Percentiles rank a stretch among this genome's conserved stretches.
Evolutionary conservation across 257 asterid species (phyloP).

Genomic region (Plantago major): DNA sequence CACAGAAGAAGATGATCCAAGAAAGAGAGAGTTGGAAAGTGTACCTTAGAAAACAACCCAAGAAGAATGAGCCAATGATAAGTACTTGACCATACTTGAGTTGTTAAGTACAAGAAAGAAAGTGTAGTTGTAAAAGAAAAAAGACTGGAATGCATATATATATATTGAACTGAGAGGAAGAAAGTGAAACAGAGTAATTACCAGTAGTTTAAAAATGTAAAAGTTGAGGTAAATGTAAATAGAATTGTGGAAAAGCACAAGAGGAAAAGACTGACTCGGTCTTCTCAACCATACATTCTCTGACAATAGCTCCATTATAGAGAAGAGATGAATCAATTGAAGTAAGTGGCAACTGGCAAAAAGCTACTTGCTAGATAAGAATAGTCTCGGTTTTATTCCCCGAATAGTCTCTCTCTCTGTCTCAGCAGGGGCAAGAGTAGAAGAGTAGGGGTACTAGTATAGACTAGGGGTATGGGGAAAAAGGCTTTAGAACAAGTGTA

Average conservation of each 20-base stretch:
- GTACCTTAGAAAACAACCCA: conserved; percentile 36
- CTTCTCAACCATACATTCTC: conserved; percentile 81
- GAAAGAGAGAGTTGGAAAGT: not conserved
- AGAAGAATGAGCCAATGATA: conserved; percentile 3
- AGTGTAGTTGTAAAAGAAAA: conserved; percentile 20
- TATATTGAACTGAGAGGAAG: conserved; percentile 7
- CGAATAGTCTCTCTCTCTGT: conserved; percentile 2
- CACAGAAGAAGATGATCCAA: conserved; percentile 1
- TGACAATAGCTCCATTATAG: conserved; percentile 57
- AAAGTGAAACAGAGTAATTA: conserved; percentile 1
- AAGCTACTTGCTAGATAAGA: conserved; percentile 18
- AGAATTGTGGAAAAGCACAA: conserved; percentile 33
- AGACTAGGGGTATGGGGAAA: conserved; percentile 14
- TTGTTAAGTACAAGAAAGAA: conserved; percentile 17
- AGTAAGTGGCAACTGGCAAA: conserved; percentile 37
- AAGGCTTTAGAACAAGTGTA: not conserved
- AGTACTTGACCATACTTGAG: conserved; percentile 15
- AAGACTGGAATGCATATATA: not conserved
- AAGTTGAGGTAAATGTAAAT: not conserved
- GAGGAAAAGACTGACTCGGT: conserved; percentile 39
- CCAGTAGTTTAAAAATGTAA: not conserved
- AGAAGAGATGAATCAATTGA: conserved; percentile 38
- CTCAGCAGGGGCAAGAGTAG: not conserved
- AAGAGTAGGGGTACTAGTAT: conserved; percentile 4
- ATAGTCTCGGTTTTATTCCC: no score